These are phyloP conservation scores for Pestalotiopsis sp. DNA, from an alignment of 2,329 filamentous ascomycete species.

Conservation along the genomic window DNA sequence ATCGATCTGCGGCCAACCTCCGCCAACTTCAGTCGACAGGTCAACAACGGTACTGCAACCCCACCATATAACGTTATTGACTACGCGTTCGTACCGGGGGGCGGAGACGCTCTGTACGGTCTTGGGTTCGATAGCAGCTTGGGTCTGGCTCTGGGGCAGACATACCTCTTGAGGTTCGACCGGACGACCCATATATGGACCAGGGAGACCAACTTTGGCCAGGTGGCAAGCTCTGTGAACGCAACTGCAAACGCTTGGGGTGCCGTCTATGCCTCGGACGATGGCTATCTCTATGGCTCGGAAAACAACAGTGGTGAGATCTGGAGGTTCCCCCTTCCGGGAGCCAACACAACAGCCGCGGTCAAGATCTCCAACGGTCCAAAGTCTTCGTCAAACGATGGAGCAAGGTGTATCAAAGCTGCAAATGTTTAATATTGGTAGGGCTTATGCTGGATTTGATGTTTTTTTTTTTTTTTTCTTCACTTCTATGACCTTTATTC, in stretches of 20 bases:
- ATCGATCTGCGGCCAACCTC: not conserved
- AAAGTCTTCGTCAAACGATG: not conserved
- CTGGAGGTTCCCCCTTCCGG: not conserved
- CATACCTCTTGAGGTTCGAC: not conserved
- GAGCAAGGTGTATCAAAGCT: not conserved
- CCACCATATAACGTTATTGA: not conserved
- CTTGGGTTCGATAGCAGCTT: not conserved
- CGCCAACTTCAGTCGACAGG: not conserved
- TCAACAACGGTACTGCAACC: not conserved
- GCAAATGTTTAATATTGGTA: not conserved
- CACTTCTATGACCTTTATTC: not conserved
- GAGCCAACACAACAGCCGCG: not conserved
- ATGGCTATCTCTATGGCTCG: not conserved
- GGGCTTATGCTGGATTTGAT: not conserved
- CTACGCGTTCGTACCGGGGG: not conserved
- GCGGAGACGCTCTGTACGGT: not conserved
- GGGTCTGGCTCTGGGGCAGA: not conserved
- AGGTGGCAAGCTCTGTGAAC: not conserved
- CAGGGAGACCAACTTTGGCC: not conserved
- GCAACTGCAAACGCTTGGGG: not conserved
- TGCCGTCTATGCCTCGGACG: not conserved
- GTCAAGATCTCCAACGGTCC: not conserved
- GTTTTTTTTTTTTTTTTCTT: not conserved
- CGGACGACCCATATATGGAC: not conserved
- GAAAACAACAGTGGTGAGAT: slow-evolving; percentile 3